Conservation (phyloP, 805 yeast species). For the Cyberlindnera maclurae region DNA sequence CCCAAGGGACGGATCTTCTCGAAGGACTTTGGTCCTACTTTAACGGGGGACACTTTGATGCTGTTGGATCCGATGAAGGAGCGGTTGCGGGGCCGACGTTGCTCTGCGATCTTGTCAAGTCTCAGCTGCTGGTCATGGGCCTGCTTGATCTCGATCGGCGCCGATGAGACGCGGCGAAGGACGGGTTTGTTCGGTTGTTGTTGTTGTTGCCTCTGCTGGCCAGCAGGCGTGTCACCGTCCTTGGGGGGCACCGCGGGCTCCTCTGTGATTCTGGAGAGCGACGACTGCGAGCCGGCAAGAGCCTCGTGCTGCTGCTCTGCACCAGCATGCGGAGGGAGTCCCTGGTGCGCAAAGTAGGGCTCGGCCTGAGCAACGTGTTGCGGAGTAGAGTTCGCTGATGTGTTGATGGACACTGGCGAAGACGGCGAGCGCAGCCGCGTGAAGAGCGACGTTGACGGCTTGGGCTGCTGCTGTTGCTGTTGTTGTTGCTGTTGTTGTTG, state of each 20-base stretch:
- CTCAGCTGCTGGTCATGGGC: slow-evolving; percentile 19
- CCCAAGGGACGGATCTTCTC: slow-evolving; percentile 89
- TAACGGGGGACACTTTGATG: slow-evolving; percentile 64
- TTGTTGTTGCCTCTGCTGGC: not conserved
- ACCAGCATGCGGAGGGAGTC: slow-evolving; percentile 46
- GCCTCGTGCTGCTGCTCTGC: slow-evolving; percentile 13
- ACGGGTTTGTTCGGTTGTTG: slow-evolving; percentile 21
- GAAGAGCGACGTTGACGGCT: slow-evolving; percentile 14
- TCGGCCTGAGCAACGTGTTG: slow-evolving; percentile 23
- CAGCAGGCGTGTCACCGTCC: too few species aligned
- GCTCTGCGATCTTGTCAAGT: slow-evolving; percentile 13
- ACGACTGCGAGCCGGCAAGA: slow-evolving; percentile 13
- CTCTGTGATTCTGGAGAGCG: slow-evolving; percentile 30
- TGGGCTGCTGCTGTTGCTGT: slow-evolving; percentile 5
- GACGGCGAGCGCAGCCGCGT: slow-evolving; percentile 30
- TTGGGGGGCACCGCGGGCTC: slow-evolving; percentile 17
- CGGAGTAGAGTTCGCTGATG: not conserved
- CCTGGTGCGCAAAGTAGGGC: slow-evolving; percentile 52
- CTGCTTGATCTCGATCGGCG: slow-evolving; percentile 54
- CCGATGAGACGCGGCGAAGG: slow-evolving; percentile 75
- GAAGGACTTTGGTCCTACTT: slow-evolving; percentile 81
- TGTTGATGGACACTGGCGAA: slow-evolving; percentile 21
- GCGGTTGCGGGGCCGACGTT: slow-evolving; percentile 34
- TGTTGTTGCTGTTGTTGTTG: slow-evolving; percentile 8
- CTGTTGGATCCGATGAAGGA: slow-evolving; percentile 58